These are phyloP conservation scores for Nannochloropsis gaditana DNA, from an alignment of 108 stramenopile genomes.

Conservation along the genomic window DNA sequence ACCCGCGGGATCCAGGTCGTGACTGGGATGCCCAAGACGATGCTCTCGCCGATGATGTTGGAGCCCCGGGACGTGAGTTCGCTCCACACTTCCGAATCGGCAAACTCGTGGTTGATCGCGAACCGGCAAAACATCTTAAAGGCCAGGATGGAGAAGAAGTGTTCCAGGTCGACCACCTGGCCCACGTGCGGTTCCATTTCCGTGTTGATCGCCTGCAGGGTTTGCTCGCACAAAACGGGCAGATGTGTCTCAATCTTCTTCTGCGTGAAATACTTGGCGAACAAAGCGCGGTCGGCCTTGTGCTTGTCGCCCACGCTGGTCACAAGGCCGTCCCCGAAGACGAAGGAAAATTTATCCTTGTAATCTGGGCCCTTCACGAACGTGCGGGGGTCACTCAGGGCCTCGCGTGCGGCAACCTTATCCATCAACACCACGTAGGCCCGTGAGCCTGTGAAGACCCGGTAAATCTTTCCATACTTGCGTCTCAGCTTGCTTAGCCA, in stretches of 20 bases:
- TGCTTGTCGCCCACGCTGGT: conserved; percentile 41
- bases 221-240: not conserved
- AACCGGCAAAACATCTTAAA: not conserved
- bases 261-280: conserved; percentile 42
- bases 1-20: conserved; percentile 31
- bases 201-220: not conserved
- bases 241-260: conserved; percentile 22
- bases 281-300: conserved; percentile 25
- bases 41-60: conserved; percentile 36
- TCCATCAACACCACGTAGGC: conserved; percentile 10
- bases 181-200: conserved; percentile 23
- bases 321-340: conserved; percentile 51
- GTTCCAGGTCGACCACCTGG: conserved; percentile 31
- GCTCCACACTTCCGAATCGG: not conserved
- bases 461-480: conserved; percentile 20
- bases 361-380: conserved; percentile 33
- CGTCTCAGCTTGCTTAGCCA: not conserved
- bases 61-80: conserved; percentile 27
- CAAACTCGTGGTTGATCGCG: not conserved
- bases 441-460: conserved; percentile 1
- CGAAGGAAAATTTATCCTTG: conserved; percentile 31
- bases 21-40: conserved; percentile 35
- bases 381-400: conserved; percentile 8
- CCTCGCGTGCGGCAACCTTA: conserved; percentile 15
- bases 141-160: conserved; percentile 33